Evolutionary conservation across 2,329 filamentous ascomycete species (phyloP).

Genomic region (Trichoderma sp.): DNA sequence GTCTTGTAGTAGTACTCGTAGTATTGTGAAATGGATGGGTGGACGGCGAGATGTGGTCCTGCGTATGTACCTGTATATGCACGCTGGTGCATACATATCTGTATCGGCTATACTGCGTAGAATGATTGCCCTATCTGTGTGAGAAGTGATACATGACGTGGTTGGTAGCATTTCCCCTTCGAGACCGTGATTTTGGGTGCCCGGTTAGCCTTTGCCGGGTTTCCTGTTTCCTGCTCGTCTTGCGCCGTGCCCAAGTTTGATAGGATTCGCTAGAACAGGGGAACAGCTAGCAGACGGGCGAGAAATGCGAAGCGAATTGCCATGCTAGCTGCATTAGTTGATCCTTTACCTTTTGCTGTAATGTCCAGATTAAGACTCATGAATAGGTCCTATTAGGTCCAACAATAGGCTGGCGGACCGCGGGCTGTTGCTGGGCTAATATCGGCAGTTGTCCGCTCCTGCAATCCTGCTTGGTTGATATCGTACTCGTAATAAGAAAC

Average conservation of each 20-base stretch:
- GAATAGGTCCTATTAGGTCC: neutral
- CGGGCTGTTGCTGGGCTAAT: neutral
- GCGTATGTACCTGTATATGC: neutral
- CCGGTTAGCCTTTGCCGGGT: neutral
- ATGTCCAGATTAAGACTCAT: neutral
- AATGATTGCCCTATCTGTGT: conserved; percentile 17
- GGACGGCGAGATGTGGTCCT: neutral
- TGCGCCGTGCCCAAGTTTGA: neutral
- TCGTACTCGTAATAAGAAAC: neutral
- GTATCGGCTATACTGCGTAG: conserved; percentile 7
- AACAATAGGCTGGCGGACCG: neutral
- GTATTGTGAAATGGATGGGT: neutral
- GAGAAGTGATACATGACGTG: conserved; percentile 17
- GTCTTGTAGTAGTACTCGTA: neutral
- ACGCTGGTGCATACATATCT: conserved; percentile 9
- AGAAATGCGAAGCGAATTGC: neutral
- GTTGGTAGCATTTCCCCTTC: conserved; percentile 2
- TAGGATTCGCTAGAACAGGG: neutral
- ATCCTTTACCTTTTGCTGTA: neutral
- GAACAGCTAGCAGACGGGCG: neutral
- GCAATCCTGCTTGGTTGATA: neutral
- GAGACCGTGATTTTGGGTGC: neutral
- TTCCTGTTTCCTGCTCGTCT: neutral
- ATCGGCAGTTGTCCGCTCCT: conserved; percentile 8
- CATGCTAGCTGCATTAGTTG: neutral